Conservation (phyloP, 441 rosid genomes). For the Populus tomentosa region DNA sequence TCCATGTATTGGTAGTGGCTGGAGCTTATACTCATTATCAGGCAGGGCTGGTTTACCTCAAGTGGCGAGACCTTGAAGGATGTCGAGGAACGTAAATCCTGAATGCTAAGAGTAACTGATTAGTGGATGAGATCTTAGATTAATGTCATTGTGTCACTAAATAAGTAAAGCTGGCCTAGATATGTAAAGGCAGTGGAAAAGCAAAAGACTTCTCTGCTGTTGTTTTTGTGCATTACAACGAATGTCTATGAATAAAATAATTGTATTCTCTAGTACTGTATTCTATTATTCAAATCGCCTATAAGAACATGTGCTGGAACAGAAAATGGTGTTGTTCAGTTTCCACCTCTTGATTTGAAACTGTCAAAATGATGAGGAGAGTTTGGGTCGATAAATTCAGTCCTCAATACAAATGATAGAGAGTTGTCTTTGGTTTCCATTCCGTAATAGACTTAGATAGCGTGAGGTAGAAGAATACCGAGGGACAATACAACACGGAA, state of each 20-base stretch:
- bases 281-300: neutral
- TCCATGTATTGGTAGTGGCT: constrained; percentile 73
- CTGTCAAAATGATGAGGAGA: neutral
- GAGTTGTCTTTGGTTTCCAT: neutral
- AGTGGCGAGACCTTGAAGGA: constrained; percentile 67
- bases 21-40: constrained; percentile 72
- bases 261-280: neutral
- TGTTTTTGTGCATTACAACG: neutral
- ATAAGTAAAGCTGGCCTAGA: neutral
- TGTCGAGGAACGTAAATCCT: constrained; percentile 25
- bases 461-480: neutral
- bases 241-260: neutral
- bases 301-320: neutral
- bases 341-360: neutral
- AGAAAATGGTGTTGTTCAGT: neutral
- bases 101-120: neutral
- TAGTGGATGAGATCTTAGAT: neutral
- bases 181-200: neutral
- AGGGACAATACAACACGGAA: neutral
- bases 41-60: constrained; percentile 67
- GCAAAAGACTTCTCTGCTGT: neutral
- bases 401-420: neutral
- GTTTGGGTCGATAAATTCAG: neutral
- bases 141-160: neutral
- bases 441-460: neutral